Percentiles rank a stretch among this genome's conserved stretches.
These are phyloP conservation scores for Xylaria acuta DNA, from an alignment of 495 filamentous ascomycete species.

Conservation along the genomic window DNA sequence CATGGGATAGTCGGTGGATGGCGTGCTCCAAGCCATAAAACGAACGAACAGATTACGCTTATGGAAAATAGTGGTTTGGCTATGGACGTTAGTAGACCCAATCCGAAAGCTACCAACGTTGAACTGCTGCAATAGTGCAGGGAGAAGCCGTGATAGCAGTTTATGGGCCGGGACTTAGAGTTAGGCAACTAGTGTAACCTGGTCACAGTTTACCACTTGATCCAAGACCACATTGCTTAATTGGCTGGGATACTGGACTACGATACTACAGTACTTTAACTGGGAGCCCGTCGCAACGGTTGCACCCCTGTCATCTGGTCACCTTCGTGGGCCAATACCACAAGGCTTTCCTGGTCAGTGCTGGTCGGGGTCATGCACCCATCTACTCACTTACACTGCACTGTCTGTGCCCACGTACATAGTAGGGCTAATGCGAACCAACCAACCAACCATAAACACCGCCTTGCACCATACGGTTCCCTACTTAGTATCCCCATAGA, in stretches of 20 bases:
- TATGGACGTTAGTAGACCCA: not conserved
- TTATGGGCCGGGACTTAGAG: not conserved
- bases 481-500: not conserved
- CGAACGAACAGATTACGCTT: not conserved
- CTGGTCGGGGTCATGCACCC: not conserved
- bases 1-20: not conserved
- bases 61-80: not conserved
- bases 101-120: not conserved
- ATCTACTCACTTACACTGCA: not conserved
- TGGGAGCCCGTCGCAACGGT: slow-evolving; percentile 11
- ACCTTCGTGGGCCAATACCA: slow-evolving; percentile 3
- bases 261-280: not conserved
- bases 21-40: not conserved
- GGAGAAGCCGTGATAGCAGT: slow-evolving; percentile 10
- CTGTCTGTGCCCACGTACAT: no score
- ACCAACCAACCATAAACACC: not conserved
- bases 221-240: not conserved
- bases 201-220: not conserved
- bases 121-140: not conserved
- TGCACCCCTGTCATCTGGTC: slow-evolving; percentile 6
- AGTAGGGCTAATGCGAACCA: not conserved
- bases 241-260: slow-evolving; percentile 1
- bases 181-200: slow-evolving; percentile 1
- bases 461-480: not conserved
- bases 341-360: not conserved